Evolutionary conservation across 495 filamentous ascomycete species (phyloP), one percentile per base, ranked within the genome.

Genomic region (Rhypophila decipiens): DNA sequence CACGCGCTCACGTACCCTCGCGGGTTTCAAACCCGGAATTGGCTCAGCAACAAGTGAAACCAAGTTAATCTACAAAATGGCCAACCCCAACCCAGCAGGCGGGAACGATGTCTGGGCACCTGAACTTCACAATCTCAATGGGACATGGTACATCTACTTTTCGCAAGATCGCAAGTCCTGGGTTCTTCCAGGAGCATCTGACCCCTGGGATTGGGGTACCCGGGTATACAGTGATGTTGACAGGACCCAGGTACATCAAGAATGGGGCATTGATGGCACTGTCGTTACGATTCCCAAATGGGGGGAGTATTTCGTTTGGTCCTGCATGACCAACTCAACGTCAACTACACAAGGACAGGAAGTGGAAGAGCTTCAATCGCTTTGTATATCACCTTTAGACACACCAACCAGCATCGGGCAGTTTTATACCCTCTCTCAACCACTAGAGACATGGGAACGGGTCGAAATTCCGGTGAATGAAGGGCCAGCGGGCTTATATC

Each of bases 71-170:
- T 78, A 65, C 47, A 65, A 58, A 0, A 68, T 67, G 34, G 58
- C 46, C 33, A 63, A 62, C 24, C 35, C 68, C 0, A n/a, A n/a
- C n/a, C n/a, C n/a, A n/a, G 49, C 52, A 4, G 63, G 70, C 4
- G 69, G 69, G 58, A 76, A 71, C 51, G 75, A 78, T 51, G 71
- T 79, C 20, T 80, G 74, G 76, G 75, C 76, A 0, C 76, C 74
- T 1, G 75, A 77, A 57, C 56, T 72, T 0, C 73, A 77, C 50
- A 65, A 68, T 34, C 55, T 78, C 15, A 55, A 67, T 24, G 62
- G 47, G 23, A 54, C 43, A 17, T 55, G n/a, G 70, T 73, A 71
- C 49, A 66, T 77, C 46, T 65, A 63, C 39, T 65, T 33, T 33
- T 13, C 13, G 29, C 13, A 33, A 13, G 8, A 33, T 7, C 7